These are phyloP conservation scores for Fusarium buxicola DNA, from an alignment of 2,329 filamentous ascomycete species.

Conservation along the genomic window DNA sequence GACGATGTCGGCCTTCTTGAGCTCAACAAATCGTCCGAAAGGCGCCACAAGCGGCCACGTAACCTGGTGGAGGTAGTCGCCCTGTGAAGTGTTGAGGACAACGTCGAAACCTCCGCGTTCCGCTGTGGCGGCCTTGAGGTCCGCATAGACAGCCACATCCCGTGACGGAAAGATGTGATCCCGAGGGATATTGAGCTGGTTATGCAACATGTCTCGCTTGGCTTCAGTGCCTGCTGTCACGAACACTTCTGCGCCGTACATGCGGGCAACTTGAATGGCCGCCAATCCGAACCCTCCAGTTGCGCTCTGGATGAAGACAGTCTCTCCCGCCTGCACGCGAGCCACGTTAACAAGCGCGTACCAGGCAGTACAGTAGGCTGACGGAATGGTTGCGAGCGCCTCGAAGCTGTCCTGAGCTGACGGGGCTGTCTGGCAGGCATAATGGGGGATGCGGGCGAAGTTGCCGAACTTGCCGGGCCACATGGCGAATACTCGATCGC, in stretches of 20 bases:
- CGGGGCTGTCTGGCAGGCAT: constrained; percentile 5
- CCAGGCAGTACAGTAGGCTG: no score
- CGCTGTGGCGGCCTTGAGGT: constrained; percentile 37
- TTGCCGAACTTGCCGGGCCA: constrained; percentile 8
- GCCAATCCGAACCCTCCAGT: constrained; percentile 43
- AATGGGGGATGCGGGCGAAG: constrained; percentile 3
- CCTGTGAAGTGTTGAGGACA: constrained; percentile 45
- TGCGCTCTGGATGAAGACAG: constrained; percentile 46
- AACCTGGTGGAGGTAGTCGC: constrained; percentile 42
- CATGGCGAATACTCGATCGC: background rate
- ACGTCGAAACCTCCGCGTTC: constrained; percentile 45
- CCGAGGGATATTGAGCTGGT: constrained; percentile 42
- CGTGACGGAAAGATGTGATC: constrained; percentile 47
- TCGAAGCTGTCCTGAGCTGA: constrained; percentile 1
- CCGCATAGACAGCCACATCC: constrained; percentile 42
- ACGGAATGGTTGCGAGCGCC: no score
- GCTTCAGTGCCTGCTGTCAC: constrained; percentile 47
- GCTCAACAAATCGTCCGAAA: constrained; percentile 50
- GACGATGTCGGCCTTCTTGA: constrained; percentile 48
- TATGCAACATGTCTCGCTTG: constrained; percentile 46
- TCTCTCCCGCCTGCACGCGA: constrained; percentile 27
- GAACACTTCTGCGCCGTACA: constrained; percentile 44
- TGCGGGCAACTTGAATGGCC: constrained; percentile 43
- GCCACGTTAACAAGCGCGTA: constrained; percentile 16
- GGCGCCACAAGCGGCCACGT: constrained; percentile 48